Evolutionary conservation across 2,329 filamentous ascomycete species (phyloP), one percentile per base, ranked within the genome.

Genomic region (Trematosphaeria pertusa): DNA sequence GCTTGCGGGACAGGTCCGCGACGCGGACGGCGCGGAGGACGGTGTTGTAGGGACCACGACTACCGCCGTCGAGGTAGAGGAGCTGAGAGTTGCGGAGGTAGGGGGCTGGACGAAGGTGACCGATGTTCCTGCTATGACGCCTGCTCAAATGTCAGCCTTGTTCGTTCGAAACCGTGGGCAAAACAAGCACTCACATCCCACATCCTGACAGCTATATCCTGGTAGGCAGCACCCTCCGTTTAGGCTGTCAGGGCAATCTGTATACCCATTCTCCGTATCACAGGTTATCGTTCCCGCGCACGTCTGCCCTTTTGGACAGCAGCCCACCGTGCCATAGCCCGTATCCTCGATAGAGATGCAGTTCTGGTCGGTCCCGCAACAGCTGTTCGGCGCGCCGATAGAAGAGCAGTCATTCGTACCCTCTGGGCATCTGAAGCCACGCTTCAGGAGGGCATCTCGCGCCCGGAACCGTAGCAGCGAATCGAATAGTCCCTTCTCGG

Each of bases 151-250:
- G 20, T 60, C 19, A 60, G 45, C 14, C n/a, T 6, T 5, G 18
- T 21, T 15, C 5, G 10, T 19, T 7, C 0, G 14, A 17, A 12
- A 18, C n/a, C n/a, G n/a, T n/a, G n/a, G n/a, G n/a, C 5, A 21
- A 1, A 11, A n/a, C 8, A 11, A 10, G 17, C 3, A 81, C 78
- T 80, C 74, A 86, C 89, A 93, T 18, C 88, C 89, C 46, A 86
- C 75, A 14, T 85, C 85, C 46, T 83, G 77, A 59, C 89, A 93
- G 1, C 81, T 76, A 61, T 84, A 91, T 4, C 87, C 87, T 0
- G 84, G 77, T 9, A 91, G 84, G 65, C 89, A 93, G 64, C 89
- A 93, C 2, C 88, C 89, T 11, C 88, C 88, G 3, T 88, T 88
- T 0, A 86, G 67, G 24, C 80, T 79, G 6, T 82, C 77, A 0